These are phyloP conservation scores for Ophiocordyceps unilateralis DNA, from an alignment of 2,329 filamentous ascomycete genomes.

Conservation along the genomic window DNA sequence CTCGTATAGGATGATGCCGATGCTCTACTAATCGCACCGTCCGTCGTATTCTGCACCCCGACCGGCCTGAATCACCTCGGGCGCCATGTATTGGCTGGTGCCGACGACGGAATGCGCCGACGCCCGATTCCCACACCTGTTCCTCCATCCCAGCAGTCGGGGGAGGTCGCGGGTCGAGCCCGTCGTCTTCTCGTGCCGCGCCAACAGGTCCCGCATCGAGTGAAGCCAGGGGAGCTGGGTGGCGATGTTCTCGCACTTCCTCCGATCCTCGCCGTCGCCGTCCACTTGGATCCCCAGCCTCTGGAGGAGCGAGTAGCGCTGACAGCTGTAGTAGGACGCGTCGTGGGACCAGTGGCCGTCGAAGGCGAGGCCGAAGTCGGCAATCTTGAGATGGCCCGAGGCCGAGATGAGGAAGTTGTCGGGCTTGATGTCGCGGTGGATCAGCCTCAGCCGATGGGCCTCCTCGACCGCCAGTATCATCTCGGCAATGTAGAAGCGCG, in stretches of 20 bases:
- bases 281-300: conserved; percentile 56
- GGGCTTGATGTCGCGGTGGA: conserved; percentile 91
- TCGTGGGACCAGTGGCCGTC: conserved; percentile 93
- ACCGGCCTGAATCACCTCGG: conserved; percentile 58
- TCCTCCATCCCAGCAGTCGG: conserved; percentile 49
- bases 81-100: conserved; percentile 96
- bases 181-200: conserved; percentile 14
- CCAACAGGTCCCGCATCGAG: conserved; percentile 12
- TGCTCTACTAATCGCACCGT: conserved; percentile 92
- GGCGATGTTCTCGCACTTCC: conserved; percentile 25
- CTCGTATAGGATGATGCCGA: conserved; percentile 88
- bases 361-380: conserved; percentile 90
- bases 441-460: conserved; percentile 72
- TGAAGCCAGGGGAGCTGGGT: conserved; percentile 16
- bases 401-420: conserved; percentile 90
- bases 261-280: conserved; percentile 56
- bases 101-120: conserved; percentile 78
- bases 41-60: conserved; percentile 51
- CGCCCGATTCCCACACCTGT: conserved; percentile 48
- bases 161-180: conserved; percentile 11
- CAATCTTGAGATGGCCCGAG: conserved; percentile 83
- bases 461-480: conserved; percentile 95
- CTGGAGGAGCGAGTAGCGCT: conserved; percentile 63
- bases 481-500: conserved; percentile 81
- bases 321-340: conserved; percentile 68